phyloP scores from a whole-genome alignment of 306 rosid genomes.

The Potentilla sterilis region DNA sequence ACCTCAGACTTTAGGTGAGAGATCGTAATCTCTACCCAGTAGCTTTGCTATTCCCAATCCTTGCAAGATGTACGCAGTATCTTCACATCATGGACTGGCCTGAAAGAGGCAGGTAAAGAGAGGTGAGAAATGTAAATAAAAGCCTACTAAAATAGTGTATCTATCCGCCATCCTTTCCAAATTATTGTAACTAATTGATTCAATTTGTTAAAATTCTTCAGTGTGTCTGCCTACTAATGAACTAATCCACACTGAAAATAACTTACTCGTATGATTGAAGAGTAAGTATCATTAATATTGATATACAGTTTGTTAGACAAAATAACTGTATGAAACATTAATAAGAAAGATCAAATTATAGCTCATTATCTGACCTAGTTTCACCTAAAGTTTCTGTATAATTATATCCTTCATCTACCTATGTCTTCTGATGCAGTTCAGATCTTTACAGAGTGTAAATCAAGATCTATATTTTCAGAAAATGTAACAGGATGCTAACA shows the following conservation, averaged over 20 bases:
- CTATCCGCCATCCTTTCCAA: background rate
- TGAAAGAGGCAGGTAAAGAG: conserved; percentile 26
- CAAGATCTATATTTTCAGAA: background rate
- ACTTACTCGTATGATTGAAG: background rate
- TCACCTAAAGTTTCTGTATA: too few relatives aligned
- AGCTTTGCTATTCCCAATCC: conserved; percentile 43
- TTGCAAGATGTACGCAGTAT: conserved; percentile 72
- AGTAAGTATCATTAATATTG: background rate
- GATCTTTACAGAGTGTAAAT: background rate
- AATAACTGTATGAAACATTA: background rate
- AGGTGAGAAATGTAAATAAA: background rate
- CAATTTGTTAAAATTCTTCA: too few relatives aligned
- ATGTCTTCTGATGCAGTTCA: background rate
- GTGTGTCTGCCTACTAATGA: background rate
- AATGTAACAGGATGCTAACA: background rate
- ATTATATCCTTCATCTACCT: too few relatives aligned
- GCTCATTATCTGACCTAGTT: too few relatives aligned
- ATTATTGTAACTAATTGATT: background rate
- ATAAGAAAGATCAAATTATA: too few relatives aligned
- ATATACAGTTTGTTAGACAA: background rate
- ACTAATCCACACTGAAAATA: background rate
- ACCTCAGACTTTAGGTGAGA: background rate
- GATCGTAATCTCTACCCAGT: background rate
- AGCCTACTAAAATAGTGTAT: background rate
- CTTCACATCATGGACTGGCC: conserved; percentile 97